Evolutionary conservation across 2,329 filamentous ascomycete genomes (phyloP), one percentile per base, ranked within the genome.

Genomic region (Pyrenophora graminea): DNA sequence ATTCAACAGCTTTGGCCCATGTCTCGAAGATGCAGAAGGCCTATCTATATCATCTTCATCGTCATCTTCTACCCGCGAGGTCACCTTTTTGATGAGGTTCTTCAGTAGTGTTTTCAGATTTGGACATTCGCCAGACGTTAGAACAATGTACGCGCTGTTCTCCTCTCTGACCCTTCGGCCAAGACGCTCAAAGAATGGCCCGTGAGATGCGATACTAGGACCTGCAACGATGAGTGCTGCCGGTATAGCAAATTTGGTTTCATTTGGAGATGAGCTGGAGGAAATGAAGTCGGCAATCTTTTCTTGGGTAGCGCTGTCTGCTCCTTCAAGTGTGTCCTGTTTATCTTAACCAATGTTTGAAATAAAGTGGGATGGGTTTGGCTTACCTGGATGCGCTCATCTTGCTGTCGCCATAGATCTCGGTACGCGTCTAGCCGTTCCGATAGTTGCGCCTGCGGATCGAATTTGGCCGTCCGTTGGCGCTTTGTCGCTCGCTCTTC

Each of bases 151-250:
- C 42, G 79, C 79, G 41, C 84, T 83, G 15, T 67, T 46, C 69
- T 54, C 69, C 58, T 63, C 75, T 74, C 50, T 66, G 50, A 77
- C 74, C 25, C 64, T 67, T 48, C 66, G 56, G 10, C 83, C 81
- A 9, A 92, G 75, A 69, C 90, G 87, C 51, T 84, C 79, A 61
- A 91, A 91, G n/a, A 92, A 79, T 10, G 88, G 77, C 36, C 85
- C 83, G 69, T 91, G 88, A 1, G 87, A 88, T 31, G 88, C 86
- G 61, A 91, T 87, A 58, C 90, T 91, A 6, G 90, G 88, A 0
- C 90, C 90, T 7, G 88, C 89, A 51, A 90, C 82, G 60, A 93
- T 85, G 59, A 93, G 86, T 2, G 83, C 87, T 6, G 87, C 82
- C 0, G 87, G 85, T 33, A 90, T 81, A 66, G 81, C 83, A 40